Base-by-base conservation (phyloP, 1,284 basidiomycete species). In the Ceratobasidium sp. region DNA sequence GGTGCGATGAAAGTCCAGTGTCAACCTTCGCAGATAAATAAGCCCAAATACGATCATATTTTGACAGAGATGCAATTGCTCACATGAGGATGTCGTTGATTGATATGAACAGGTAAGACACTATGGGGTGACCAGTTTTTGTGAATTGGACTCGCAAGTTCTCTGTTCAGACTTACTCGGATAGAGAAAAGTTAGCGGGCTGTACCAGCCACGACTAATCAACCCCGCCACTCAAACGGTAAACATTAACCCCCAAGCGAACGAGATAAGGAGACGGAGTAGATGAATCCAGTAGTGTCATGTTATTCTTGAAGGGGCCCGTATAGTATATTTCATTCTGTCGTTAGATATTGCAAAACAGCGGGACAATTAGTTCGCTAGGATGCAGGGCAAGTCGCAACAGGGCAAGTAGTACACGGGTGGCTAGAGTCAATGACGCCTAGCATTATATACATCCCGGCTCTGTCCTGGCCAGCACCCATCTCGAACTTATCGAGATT, bases 31-130 rank as follows among this genome's bases (percentile, higher is more conserved):
- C 26, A 7, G 44, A 38, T 13, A 50, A 10, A 44, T 12, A 20
- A 23, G 38, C 20, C 9, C 10, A 57, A n/a, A 38, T 15, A 12
- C 23, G 12, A 33, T 40, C 17, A 57, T 20, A n/a, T 33, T 33
- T 57, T 26, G 33, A 33, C 9, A 64, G 7, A 23, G 57, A n/a
- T 15, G 10, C 2, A 5, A n/a, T 4, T 20, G 42, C 68, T 54
- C 23, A 57, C 68, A 70, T 56, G 7, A 70, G 52, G 6, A 70
- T 57, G 40, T 64, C 61, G 61, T 64, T 44, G 61, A 64, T 64
- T 15, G 42, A 64, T n/a, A 40, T 44, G 6, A 64, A 10, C 40
- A 44, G 13, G 13, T 44, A 33, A 7, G n/a, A 40, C 23, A 64
- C 61, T 33, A 42, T n/a, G 26, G 33, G 20, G 13, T n/a, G 44